Conservation (phyloP, 106 monocot species). For the Hemerocallis citrina region DNA sequence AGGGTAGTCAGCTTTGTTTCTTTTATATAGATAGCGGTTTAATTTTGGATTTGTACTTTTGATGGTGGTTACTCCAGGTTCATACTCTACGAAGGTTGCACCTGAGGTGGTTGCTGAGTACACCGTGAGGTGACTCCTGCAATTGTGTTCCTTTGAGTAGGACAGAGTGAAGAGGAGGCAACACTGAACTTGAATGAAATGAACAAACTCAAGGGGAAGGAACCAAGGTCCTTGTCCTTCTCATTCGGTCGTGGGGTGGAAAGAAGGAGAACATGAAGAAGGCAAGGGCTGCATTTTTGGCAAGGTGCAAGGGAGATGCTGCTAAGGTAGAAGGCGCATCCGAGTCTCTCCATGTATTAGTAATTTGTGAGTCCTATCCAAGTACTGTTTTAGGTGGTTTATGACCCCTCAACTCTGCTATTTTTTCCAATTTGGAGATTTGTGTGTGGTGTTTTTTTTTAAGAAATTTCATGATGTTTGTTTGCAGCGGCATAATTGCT, state of each 20-base stretch:
- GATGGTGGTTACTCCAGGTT: constrained; percentile 43
- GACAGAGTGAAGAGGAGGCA: constrained; percentile 16
- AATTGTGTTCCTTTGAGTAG: constrained; percentile 11
- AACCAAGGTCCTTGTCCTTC: constrained; percentile 47
- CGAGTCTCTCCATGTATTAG: constrained; percentile 38
- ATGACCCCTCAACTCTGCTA: too few species aligned
- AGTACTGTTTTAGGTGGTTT: too few species aligned
- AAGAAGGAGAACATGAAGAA: constrained; percentile 49
- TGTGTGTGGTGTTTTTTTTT: too few species aligned
- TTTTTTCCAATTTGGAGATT: too few species aligned
- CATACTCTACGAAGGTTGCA: constrained; percentile 4
- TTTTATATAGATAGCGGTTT: too few species aligned
- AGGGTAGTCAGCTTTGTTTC: too few species aligned
- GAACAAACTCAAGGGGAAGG: constrained; percentile 31
- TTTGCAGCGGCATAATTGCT: too few species aligned
- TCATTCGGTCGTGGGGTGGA: constrained; percentile 42
- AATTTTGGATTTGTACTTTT: too few species aligned
- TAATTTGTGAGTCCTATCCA: too few species aligned
- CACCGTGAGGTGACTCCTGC: constrained; percentile 10
- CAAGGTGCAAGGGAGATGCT: constrained; percentile 45
- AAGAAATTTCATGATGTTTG: too few species aligned
- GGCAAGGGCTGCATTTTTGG: constrained; percentile 32
- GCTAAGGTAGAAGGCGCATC: constrained; percentile 19
- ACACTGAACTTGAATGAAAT: constrained; percentile 14
- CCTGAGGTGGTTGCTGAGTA: constrained; percentile 15